Evolutionary conservation across 306 rosid genomes (phyloP), one percentile per base, ranked within the genome.

Genomic region (Casuarina cunninghamiana): DNA sequence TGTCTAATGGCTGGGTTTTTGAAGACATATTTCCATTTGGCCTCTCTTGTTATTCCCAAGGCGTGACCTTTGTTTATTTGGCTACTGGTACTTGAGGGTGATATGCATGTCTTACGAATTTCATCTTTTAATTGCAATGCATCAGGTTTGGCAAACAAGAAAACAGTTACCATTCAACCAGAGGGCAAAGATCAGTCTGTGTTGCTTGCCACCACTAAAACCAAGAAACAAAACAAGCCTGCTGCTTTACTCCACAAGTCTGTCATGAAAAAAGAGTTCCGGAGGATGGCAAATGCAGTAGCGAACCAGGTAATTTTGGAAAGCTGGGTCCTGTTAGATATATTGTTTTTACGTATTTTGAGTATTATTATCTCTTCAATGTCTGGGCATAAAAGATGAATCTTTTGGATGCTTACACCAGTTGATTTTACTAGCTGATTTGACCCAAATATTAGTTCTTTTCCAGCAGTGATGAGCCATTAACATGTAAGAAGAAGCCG

Each of bases 111-210:
- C 5, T 38, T 37, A 5, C 5, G 19, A 62, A 62, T 35, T 61
- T n/a, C 8, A 6, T 37, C 32, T 44, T 63, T 10, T 53, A 46
- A 17, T 53, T 53, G 6, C 51, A 66, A 11, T 44, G 32, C 82
- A 21, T 21, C 73, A 96, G 99, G 99, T 58, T 87, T 96, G 96
- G 97, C 99, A 39, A 93, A 96, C 93, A 93, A 90, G 96, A 96
- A 96, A 80, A 96, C 96, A 37, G 93, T 96, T 54, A 85, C 96
- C 19, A 76, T 96, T 83, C 97, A 90, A 79, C 81, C 91, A 55
- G 87, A 44, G 0, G 98, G 91, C 26, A 96, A 90, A 41, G 97
- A 90, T 74, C 96, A 79, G n/a, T 74, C 89, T 60, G 93, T 96
- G 81, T 55, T 91, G 85, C 84, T 96, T 65, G 98, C 94, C 10